Evolutionary conservation across 2,329 filamentous ascomycete species (phyloP).

Genomic region (Cadophora luteo-olivacea): DNA sequence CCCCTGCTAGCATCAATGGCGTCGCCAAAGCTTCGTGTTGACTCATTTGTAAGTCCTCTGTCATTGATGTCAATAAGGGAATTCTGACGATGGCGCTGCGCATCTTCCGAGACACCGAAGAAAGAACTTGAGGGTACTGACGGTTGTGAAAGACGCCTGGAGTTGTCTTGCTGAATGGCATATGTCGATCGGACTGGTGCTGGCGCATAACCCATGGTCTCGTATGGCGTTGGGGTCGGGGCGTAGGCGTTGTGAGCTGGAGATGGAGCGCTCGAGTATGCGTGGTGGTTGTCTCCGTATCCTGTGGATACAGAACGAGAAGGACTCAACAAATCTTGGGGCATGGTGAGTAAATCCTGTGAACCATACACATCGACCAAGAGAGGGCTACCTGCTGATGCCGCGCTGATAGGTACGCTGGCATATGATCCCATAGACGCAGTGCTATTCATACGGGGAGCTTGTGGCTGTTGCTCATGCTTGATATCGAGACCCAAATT

Average conservation of each 20-base stretch:
- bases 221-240: conserved; percentile 67
- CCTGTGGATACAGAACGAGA: conserved; percentile 66
- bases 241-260: conserved; percentile 43
- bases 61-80: conserved; percentile 69
- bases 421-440: conserved; percentile 73
- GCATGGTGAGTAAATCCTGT: conserved; percentile 72
- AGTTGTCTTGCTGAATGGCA: conserved; percentile 58
- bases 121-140: conserved; percentile 68
- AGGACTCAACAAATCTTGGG: conserved; percentile 76
- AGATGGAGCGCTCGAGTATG: conserved; percentile 70
- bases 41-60: conserved; percentile 64
- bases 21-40: conserved; percentile 77
- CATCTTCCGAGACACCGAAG: conserved; percentile 45
- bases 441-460: conserved; percentile 62
- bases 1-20: conserved; percentile 91
- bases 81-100: conserved; percentile 56
- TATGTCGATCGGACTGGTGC: conserved; percentile 67
- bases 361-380: conserved; percentile 61
- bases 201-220: conserved; percentile 76
- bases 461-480: conserved; percentile 59
- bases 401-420: conserved; percentile 74
- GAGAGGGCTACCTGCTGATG: conserved; percentile 75
- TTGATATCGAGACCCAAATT: conserved; percentile 61
- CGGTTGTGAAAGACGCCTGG: conserved; percentile 82
- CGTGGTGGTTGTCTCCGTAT: conserved; percentile 66